Conservation (phyloP, 805 yeast species). For the Ogataea angusta region DNA sequence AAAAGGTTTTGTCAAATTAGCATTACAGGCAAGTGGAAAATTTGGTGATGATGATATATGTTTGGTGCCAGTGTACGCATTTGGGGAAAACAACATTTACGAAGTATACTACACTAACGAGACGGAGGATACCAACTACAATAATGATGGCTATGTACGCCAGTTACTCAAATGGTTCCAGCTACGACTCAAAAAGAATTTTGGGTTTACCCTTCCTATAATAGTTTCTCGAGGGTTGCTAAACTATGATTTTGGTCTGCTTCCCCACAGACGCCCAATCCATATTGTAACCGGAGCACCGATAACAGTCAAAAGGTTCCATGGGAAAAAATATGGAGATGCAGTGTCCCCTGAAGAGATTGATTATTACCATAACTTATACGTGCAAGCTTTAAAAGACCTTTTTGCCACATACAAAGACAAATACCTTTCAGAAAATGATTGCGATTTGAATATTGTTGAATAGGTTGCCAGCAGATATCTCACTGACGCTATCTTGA, state of each 20-base stretch:
- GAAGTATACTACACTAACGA: conserved; percentile 36
- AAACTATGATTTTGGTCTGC: conserved; percentile 85
- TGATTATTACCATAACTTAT: conserved; percentile 68
- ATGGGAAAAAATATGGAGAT: conserved; percentile 26
- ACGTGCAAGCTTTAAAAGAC: conserved; percentile 58
- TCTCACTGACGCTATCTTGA: too few species aligned
- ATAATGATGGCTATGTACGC: conserved; percentile 30
- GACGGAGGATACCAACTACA: conserved; percentile 4
- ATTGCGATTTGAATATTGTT: conserved; percentile 44
- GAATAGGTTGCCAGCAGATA: conserved; percentile 28
- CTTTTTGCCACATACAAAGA: conserved; percentile 67
- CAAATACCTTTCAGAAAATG: conserved; percentile 45
- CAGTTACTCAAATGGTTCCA: conserved; percentile 54
- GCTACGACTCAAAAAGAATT: conserved; percentile 61
- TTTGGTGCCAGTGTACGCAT: conserved; percentile 84
- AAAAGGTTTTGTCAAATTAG: conserved; percentile 86
- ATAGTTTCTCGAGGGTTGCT: conserved; percentile 91
- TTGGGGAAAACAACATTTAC: conserved; percentile 77
- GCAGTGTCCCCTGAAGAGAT: conserved; percentile 43
- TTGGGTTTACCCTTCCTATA: conserved; percentile 86
- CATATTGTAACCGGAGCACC: conserved; percentile 74
- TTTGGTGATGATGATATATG: conserved; percentile 54
- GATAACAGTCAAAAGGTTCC: conserved; percentile 34
- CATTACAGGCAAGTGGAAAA: conserved; percentile 50
- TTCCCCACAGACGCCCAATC: conserved; percentile 82